Base-by-base conservation (phyloP, 2,329 filamentous ascomycete species). In the Venturiaceae sp. region DNA sequence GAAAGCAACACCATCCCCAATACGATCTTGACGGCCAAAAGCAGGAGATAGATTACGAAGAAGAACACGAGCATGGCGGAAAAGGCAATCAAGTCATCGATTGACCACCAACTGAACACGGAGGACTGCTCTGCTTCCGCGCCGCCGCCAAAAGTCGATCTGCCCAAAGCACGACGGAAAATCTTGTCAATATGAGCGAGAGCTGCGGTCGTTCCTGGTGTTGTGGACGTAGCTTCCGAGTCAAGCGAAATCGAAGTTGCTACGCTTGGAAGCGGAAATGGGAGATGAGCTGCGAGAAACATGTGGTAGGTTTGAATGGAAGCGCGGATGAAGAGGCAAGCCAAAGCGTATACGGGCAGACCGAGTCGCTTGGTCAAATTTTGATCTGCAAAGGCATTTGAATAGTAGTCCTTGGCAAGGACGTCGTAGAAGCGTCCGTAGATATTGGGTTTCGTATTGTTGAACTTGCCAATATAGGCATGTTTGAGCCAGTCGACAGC, bases 391-490 rank as follows among this genome's bases (percentile, higher is more conserved):
- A 59, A 59, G 14, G 37, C 87, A 69, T 96, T 92, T 0, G 91
- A 92, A 69, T 99, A 99, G 73, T 99, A 99, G 71, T 99, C 94
- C 71, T 97, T 97, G 64, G 91, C 92, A 7, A 99, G 76, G 4
- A 99, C 89, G 68, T 99, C 95, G 16, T 97, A 81, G 68, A 94
- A 96, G 26, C 91, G 84, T 56, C 84, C 83, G 71, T 99, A 99
- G 58, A 99, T 88, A 6, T 82, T 83, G 3, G 94, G 94, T 63
- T 94, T 92, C 64, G 92, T 91, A 66, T 95, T 96, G 78, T 99
- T 99, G 77, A 99, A 99, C 69, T 99, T 99, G 69, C 86, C 92
- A 69, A 99, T 95, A 69, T 97, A 99, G 23, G 90, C 90, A 69
- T 99, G 95, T 72, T 99, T 99, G 71, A 96, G 83, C 83, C 89